A percentile compares a stretch with the other conserved stretches of the same genome.
These are phyloP conservation scores for Cercospora citrullina DNA, from an alignment of 2,329 filamentous ascomycete species.

Conservation along the genomic window DNA sequence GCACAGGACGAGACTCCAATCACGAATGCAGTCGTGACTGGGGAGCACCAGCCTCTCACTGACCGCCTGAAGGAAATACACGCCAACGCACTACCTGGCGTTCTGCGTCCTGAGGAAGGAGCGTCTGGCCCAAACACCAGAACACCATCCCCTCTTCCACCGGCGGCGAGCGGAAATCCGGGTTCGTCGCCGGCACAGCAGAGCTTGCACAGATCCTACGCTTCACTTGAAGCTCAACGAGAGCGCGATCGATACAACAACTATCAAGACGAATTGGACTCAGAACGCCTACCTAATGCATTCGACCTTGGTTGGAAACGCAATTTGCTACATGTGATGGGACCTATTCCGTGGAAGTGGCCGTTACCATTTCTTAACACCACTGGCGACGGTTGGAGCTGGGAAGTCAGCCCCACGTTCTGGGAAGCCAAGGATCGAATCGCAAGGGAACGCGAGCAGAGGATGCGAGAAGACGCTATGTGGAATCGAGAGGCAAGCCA, in stretches of 20 bases:
- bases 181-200: constrained; percentile 48
- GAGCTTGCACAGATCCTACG: constrained; percentile 48
- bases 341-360: constrained; percentile 72
- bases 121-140: constrained; percentile 52
- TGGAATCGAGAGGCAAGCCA: constrained; percentile 22
- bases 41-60: constrained; percentile 46
- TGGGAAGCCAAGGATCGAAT: constrained; percentile 63
- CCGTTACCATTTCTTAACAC: constrained; percentile 78
- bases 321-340: constrained; percentile 82
- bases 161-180: not conserved
- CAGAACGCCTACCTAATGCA: constrained; percentile 82
- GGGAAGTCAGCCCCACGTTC: constrained; percentile 85
- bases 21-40: constrained; percentile 10
- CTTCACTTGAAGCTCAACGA: constrained; percentile 61
- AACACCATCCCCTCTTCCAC: constrained; percentile 31
- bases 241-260: constrained; percentile 69
- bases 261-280: constrained; percentile 89
- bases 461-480: constrained; percentile 33
- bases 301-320: constrained; percentile 84
- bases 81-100: constrained; percentile 75
- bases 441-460: constrained; percentile 49
- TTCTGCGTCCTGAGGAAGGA: constrained; percentile 79
- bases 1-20: constrained; percentile 35
- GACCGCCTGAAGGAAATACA: constrained; percentile 80
- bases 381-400: constrained; percentile 88